Percentiles rank a stretch among this genome's conserved stretches.
Evolutionary conservation across 2,329 filamentous ascomycete genomes (phyloP).

Genomic region (Trichothecium roseum): DNA sequence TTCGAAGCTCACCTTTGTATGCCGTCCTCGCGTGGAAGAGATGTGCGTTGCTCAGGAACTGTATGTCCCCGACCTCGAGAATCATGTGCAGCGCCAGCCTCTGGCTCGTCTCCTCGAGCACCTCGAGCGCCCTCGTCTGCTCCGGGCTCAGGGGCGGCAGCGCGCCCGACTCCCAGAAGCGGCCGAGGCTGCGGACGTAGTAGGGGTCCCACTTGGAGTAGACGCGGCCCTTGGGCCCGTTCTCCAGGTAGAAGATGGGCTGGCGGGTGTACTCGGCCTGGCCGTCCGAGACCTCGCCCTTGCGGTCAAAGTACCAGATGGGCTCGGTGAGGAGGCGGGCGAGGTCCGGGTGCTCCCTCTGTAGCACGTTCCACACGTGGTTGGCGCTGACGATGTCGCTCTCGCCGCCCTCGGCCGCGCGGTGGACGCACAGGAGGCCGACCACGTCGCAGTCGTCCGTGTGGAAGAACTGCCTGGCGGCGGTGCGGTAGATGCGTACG

Average conservation of each 20-base stretch:
- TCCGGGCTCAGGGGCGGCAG: slow-evolving; percentile 35
- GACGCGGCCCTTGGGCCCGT: slow-evolving; percentile 50
- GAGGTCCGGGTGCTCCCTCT: slow-evolving; percentile 68
- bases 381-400: slow-evolving; percentile 71
- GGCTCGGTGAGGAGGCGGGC: slow-evolving; percentile 64
- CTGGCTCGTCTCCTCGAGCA: slow-evolving; percentile 60
- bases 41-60: slow-evolving; percentile 73
- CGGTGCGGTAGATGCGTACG: slow-evolving; percentile 84
- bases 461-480: slow-evolving; percentile 49
- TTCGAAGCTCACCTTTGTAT: slow-evolving; percentile 41
- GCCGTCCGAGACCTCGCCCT: slow-evolving; percentile 67
- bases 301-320: slow-evolving; percentile 87
- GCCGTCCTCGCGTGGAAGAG: slow-evolving; percentile 72
- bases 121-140: slow-evolving; percentile 54
- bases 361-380: slow-evolving; percentile 70
- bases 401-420: slow-evolving; percentile 70
- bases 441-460: slow-evolving; percentile 76
- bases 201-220: slow-evolving; percentile 81
- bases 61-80: slow-evolving; percentile 78
- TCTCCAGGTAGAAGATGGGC: slow-evolving; percentile 68
- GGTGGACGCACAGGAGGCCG: slow-evolving; percentile 69
- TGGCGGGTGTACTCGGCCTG: slow-evolving; percentile 66
- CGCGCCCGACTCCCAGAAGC: slow-evolving; percentile 60
- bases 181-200: slow-evolving; percentile 64
- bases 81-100: slow-evolving; percentile 71